phyloP scores from a whole-genome alignment of 352 stramenopile genomes.

The Aphanomyces cochlioides region DNA sequence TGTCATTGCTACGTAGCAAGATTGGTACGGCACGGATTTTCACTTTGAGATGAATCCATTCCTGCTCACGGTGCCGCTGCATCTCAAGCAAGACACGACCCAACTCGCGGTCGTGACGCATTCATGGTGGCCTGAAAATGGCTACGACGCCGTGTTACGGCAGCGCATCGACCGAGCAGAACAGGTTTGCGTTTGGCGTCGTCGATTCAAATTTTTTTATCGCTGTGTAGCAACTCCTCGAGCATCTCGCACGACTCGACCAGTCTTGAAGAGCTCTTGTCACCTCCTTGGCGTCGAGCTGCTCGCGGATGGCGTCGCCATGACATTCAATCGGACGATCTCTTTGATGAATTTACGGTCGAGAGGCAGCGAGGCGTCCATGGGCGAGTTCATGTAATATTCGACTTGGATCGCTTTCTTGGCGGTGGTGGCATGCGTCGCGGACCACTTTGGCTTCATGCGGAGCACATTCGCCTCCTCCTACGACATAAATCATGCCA shows the following conservation, averaged over 20 bases:
- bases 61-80: not conserved
- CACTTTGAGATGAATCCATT: conserved; percentile 22
- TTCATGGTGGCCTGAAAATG: conserved; percentile 7
- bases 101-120: conserved; percentile 4
- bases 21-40: conserved; percentile 23
- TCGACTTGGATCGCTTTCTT: conserved; percentile 5
- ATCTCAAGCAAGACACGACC: not conserved
- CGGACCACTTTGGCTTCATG: not conserved
- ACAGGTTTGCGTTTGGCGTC: not conserved
- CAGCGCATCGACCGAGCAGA: not conserved
- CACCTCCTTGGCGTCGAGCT: no score
- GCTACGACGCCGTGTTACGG: not conserved
- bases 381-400: conserved; percentile 18
- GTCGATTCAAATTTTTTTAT: not conserved
- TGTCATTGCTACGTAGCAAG: not conserved
- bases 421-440: not conserved
- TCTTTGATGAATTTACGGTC: conserved; percentile 14
- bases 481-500: not conserved
- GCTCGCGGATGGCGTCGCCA: not conserved
- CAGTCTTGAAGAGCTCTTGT: not conserved
- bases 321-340: conserved; percentile 5
- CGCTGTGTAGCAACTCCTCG: not conserved
- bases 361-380: not conserved
- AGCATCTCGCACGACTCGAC: not conserved
- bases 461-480: not conserved